These are phyloP conservation scores for Eleusine coracana DNA, from an alignment of 176 grass and related monocot genomes.

Conservation along the genomic window DNA sequence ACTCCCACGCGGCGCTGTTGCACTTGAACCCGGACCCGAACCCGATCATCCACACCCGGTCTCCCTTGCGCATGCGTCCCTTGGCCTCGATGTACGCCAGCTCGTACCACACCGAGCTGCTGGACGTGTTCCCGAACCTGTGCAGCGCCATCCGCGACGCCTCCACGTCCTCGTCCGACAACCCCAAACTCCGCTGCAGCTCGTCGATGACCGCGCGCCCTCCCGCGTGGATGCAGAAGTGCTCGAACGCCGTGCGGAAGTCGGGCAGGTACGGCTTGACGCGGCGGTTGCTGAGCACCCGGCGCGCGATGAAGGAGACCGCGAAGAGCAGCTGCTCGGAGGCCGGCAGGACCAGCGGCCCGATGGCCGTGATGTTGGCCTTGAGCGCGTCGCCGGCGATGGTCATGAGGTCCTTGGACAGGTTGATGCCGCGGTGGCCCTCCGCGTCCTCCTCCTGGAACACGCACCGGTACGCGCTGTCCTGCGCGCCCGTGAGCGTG, in stretches of 20 bases:
- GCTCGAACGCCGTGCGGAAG: slow-evolving; percentile 87
- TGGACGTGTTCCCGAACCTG: slow-evolving; percentile 92
- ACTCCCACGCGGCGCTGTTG: slow-evolving; percentile 91
- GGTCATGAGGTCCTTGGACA: slow-evolving; percentile 77
- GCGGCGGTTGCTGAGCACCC: slow-evolving; percentile 42
- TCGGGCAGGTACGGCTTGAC: slow-evolving; percentile 83
- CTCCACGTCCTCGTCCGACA: slow-evolving; percentile 79
- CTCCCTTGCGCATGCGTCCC: slow-evolving; percentile 53
- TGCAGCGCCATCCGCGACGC: slow-evolving; percentile 93
- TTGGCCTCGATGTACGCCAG: slow-evolving; percentile 90
- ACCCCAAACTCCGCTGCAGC: slow-evolving; percentile 77
- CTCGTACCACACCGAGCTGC: slow-evolving; percentile 98
- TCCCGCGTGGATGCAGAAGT: slow-evolving; percentile 97
- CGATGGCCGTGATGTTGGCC: slow-evolving; percentile 79
- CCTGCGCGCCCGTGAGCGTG: slow-evolving; percentile 65
- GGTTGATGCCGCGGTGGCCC: slow-evolving; percentile 63
- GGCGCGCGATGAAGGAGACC: slow-evolving; percentile 62
- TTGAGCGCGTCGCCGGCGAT: slow-evolving; percentile 76
- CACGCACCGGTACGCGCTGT: slow-evolving; percentile 71
- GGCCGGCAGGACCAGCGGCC: slow-evolving; percentile 59
- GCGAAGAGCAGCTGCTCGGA: slow-evolving; percentile 83
- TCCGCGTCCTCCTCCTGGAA: slow-evolving; percentile 79
- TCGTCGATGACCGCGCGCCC: slow-evolving; percentile 92
- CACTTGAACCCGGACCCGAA: slow-evolving; percentile 95
- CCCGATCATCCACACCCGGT: slow-evolving; percentile 85